Evolutionary conservation across 2,329 filamentous ascomycete species (phyloP), one percentile per base, ranked within the genome.

Genomic region (Malbranchea cinnamomea): DNA sequence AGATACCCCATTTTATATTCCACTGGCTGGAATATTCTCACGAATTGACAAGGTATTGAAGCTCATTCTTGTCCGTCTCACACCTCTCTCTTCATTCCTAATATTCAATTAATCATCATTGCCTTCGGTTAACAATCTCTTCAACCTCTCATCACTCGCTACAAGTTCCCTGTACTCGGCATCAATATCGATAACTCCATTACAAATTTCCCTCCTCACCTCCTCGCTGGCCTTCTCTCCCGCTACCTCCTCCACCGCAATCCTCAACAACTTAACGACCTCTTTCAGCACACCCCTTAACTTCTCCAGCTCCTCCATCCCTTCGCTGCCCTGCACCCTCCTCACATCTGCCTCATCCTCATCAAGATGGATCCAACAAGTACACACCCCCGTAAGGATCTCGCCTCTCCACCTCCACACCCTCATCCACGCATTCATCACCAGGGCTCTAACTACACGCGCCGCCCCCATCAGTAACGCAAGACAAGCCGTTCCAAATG

Each of bases 361-460:
- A 2, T 56, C 41, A 10, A 72, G 43, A 36, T 68, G 69, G 3
- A 74, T 48, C 73, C 74, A 82, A 48, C 72, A 77, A 2, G 71
- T 46, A 20, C 66, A 62, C 2, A 82, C 39, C 0, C 68, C 71
- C 40, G 67, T 68, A 26, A 83, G 49, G 4, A 87, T 55, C 35
- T 78, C 71, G 3, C 67, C 69, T 16, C 69, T 59, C 57, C 80
- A 74, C 17, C 57, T 54, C 29, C 59, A 53, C 4, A 91, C 57
- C 4, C 82, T 63, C 7, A 79, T 77, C 74, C 82, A 84, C 35
- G 70, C 71, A 35, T 66, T 74, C 8, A 64, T 41, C 7, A 91
- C 55, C 9, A 77, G 55, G 1, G 58, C 54, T 30, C 71, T 64
- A 13, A 82, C 43, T 1, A 71, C 63, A 11, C 58, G 48, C 2